These are phyloP conservation scores for Lactarius psammicola DNA, from an alignment of 768 basidiomycete species.

Conservation along the genomic window DNA sequence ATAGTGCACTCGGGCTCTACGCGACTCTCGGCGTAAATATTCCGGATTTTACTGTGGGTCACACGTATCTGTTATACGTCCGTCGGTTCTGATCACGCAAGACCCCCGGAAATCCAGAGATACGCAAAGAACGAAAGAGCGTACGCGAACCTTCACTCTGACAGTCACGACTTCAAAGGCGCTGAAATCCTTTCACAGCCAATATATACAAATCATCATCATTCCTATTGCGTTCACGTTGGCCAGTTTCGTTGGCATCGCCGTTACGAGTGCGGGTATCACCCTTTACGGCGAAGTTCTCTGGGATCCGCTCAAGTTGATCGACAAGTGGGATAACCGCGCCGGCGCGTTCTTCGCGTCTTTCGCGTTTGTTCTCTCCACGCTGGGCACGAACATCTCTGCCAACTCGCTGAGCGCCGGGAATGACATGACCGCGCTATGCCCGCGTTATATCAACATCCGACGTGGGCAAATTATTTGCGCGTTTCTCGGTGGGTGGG, in stretches of 20 bases:
- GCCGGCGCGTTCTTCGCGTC: slow-evolving; percentile 83
- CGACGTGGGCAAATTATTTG: slow-evolving; percentile 73
- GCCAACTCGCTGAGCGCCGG: slow-evolving; percentile 77
- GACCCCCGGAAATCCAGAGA: slow-evolving; percentile 41
- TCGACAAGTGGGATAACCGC: slow-evolving; percentile 81
- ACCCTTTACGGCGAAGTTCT: slow-evolving; percentile 61
- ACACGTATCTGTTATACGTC: neutral
- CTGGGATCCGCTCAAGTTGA: slow-evolving; percentile 77
- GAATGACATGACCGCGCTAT: slow-evolving; percentile 82
- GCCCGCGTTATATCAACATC: slow-evolving; percentile 78
- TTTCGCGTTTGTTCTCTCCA: slow-evolving; percentile 70
- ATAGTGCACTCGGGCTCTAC: slow-evolving; percentile 74
- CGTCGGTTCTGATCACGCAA: neutral
- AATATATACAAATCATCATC: slow-evolving; percentile 71
- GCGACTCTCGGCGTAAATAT: slow-evolving; percentile 75
- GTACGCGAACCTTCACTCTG: slow-evolving; percentile 38
- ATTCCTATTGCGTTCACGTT: slow-evolving; percentile 78
- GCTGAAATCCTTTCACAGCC: slow-evolving; percentile 39
- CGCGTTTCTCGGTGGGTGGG: slow-evolving; percentile 82
- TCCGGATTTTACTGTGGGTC: slow-evolving; percentile 71
- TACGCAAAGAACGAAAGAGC: slow-evolving; percentile 69
- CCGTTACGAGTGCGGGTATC: slow-evolving; percentile 74
- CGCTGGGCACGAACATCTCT: slow-evolving; percentile 63
- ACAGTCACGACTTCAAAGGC: neutral
- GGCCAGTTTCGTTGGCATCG: slow-evolving; percentile 75